Percentiles rank a stretch among this genome's conserved stretches.
These are phyloP conservation scores for Globisporangium mamillatum DNA, from an alignment of 352 stramenopile genomes.

Conservation along the genomic window DNA sequence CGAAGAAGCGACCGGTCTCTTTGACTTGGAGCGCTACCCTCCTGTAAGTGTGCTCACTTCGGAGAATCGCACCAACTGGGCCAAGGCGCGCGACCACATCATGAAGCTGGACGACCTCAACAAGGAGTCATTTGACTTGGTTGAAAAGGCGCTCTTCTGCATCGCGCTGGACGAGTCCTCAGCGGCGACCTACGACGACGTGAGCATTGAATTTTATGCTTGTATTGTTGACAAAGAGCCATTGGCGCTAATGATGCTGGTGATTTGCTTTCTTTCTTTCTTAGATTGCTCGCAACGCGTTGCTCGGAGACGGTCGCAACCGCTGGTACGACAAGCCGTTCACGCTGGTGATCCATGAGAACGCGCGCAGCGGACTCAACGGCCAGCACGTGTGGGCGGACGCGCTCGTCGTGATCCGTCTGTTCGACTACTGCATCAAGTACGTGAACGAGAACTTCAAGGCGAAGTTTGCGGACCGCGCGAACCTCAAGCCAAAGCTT, in stretches of 20 bases:
- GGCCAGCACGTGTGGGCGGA: slow-evolving; percentile 98
- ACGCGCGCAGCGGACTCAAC: slow-evolving; percentile 93
- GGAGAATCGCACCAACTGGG: slow-evolving; percentile 94
- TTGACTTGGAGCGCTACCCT: slow-evolving; percentile 83
- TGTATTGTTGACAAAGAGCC: background rate
- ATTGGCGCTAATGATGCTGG: background rate
- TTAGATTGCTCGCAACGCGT: slow-evolving; percentile 75
- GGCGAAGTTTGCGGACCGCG: slow-evolving; percentile 70
- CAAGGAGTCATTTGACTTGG: slow-evolving; percentile 89
- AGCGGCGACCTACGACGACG: slow-evolving; percentile 75
- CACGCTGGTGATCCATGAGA: slow-evolving; percentile 95
- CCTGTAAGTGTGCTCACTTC: slow-evolving; percentile 94
- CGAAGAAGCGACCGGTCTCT: slow-evolving; percentile 82
- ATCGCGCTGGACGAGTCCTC: slow-evolving; percentile 91
- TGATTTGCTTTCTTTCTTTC: background rate
- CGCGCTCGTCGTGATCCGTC: slow-evolving; percentile 92
- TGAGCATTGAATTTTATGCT: slow-evolving; percentile 11
- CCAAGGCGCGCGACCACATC: slow-evolving; percentile 85
- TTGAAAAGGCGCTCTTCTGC: slow-evolving; percentile 92
- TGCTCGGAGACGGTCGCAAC: slow-evolving; percentile 91
- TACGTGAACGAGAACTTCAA: slow-evolving; percentile 92
- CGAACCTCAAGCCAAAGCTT: slow-evolving; percentile 59
- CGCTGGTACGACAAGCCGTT: slow-evolving; percentile 99
- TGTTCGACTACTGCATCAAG: slow-evolving; percentile 94
- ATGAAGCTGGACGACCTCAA: slow-evolving; percentile 84